A percentile compares a stretch with the other conserved stretches of the same genome.
Conservation (phyloP, 2,329 filamentous ascomycete genomes). For the Fonsecaea erecta region DNA sequence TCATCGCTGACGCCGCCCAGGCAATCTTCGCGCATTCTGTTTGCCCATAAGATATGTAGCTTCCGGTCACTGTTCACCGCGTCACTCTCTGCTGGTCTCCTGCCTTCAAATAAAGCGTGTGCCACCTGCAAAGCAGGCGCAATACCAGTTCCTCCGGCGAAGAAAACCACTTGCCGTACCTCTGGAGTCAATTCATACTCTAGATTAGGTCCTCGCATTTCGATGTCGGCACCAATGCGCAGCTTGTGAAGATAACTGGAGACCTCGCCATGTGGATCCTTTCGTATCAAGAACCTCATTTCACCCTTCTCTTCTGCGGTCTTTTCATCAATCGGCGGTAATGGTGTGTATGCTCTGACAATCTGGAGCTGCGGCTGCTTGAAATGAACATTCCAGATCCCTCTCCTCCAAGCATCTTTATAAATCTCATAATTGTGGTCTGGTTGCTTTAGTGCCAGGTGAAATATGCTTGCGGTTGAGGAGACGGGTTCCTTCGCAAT, state of each 20-base stretch:
- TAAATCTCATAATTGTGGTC: slow-evolving; percentile 46
- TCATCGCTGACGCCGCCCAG: slow-evolving; percentile 61
- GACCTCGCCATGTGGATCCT: slow-evolving; percentile 79
- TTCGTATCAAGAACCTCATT: slow-evolving; percentile 77
- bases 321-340: slow-evolving; percentile 62
- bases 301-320: slow-evolving; percentile 44
- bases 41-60: slow-evolving; percentile 84
- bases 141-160: slow-evolving; percentile 91
- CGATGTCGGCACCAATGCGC: slow-evolving; percentile 65
- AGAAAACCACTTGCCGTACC: slow-evolving; percentile 70
- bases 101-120: slow-evolving; percentile 56
- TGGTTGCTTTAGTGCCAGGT: slow-evolving; percentile 43
- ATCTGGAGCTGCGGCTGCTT: slow-evolving; percentile 96
- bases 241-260: slow-evolving; percentile 77
- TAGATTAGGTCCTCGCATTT: slow-evolving; percentile 76
- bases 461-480: slow-evolving; percentile 53
- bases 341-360: slow-evolving; percentile 84
- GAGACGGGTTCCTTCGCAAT: slow-evolving; percentile 51
- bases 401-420: slow-evolving; percentile 60
- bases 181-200: slow-evolving; percentile 67
- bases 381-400: slow-evolving; percentile 86
- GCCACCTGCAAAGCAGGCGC: slow-evolving; percentile 85
- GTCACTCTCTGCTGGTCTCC: slow-evolving; percentile 46
- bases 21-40: slow-evolving; percentile 68
- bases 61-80: slow-evolving; percentile 43